Conservation (phyloP, 805 yeast species). For the Saccharomyces kudriavzevii region DNA sequence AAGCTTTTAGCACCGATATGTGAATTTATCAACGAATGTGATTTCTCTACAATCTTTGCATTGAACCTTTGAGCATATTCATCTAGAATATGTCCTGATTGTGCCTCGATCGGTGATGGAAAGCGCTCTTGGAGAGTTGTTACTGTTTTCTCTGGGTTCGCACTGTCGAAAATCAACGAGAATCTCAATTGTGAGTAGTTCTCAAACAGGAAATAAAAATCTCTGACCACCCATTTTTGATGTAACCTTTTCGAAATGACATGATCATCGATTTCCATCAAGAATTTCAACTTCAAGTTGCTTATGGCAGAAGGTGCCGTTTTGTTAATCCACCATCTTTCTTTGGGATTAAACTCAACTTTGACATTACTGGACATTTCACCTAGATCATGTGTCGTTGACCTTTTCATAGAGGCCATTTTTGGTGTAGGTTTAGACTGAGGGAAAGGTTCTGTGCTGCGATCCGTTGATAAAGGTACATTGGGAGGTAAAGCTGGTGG, state of each 20-base stretch:
- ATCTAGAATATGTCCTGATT: conserved; percentile 42
- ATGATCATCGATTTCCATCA: conserved; percentile 59
- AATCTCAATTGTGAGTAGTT: conserved; percentile 63
- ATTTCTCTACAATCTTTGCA: conserved; percentile 37
- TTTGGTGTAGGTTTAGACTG: conserved; percentile 9
- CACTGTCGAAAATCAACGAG: conserved; percentile 46
- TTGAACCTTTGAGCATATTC: conserved; percentile 47
- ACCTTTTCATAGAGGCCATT: conserved; percentile 4
- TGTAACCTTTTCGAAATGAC: conserved; percentile 50
- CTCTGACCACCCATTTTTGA: conserved; percentile 40
- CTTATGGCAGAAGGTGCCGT: conserved; percentile 39
- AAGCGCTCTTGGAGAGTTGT: conserved; percentile 25
- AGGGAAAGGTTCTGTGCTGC: conserved; percentile 6
- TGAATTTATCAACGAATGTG: conserved; percentile 31
- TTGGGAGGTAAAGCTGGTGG: conserved; percentile 8
- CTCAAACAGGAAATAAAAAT: conserved; percentile 62
- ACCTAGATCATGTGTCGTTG: conserved; percentile 11
- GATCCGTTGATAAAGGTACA: conserved; percentile 7
- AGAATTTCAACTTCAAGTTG: conserved; percentile 20
- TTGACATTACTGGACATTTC: conserved; percentile 10
- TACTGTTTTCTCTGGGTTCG: conserved; percentile 47
- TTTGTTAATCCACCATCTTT: conserved; percentile 61
- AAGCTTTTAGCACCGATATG: conserved; percentile 15
- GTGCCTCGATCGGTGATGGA: conserved; percentile 5
- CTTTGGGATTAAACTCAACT: conserved; percentile 26